phyloP scores from a whole-genome alignment of 352 stramenopile species.

The Phytophthora cajani region DNA sequence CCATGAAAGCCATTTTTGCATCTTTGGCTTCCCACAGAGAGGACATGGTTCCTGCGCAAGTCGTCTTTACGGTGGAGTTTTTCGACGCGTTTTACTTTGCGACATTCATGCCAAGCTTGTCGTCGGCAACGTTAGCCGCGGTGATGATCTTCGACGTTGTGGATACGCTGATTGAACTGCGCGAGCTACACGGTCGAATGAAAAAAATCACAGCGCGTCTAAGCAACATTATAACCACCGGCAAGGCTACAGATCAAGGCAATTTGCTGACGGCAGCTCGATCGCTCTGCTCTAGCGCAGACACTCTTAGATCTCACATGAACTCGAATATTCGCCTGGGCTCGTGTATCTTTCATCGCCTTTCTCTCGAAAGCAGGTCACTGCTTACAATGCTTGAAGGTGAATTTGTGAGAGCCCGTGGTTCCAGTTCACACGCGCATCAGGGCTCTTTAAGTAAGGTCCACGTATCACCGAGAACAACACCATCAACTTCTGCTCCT shows the following conservation, averaged over 20 bases:
- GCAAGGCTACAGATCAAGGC: neutral
- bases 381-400: neutral
- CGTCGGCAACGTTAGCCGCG: neutral
- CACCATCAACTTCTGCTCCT: neutral
- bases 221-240: neutral
- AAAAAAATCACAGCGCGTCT: neutral
- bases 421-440: neutral
- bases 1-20: neutral
- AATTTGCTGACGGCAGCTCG: neutral
- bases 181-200: neutral
- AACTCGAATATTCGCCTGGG: neutral
- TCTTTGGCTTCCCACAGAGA: conserved; percentile 2
- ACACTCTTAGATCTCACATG: neutral
- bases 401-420: neutral
- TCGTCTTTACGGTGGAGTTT: conserved; percentile 27
- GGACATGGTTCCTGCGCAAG: conserved; percentile 28
- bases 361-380: neutral
- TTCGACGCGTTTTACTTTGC: conserved; percentile 15
- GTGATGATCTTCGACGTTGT: conserved; percentile 5
- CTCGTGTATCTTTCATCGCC: neutral
- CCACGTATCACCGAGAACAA: neutral
- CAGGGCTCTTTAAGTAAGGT: neutral
- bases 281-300: neutral
- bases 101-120: conserved; percentile 4
- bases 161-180: neutral